phyloP scores from a whole-genome alignment of 2,329 filamentous ascomycete species.

The Ceratocystis diversiconidia region DNA sequence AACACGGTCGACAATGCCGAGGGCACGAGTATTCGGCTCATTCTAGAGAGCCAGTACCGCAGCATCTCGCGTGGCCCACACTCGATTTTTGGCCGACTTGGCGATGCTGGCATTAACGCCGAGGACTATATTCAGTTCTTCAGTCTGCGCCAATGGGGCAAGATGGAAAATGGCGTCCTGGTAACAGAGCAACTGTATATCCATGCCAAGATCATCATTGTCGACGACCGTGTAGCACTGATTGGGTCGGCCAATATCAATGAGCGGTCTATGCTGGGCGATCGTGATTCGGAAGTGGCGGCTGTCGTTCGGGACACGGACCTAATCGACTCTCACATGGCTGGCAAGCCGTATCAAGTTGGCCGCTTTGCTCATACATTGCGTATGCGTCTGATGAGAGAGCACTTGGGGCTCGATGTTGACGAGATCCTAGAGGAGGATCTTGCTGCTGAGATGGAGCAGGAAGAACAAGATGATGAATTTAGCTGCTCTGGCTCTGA shows the following conservation, averaged over 20 bases:
- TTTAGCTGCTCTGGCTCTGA: background rate
- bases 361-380: constrained; percentile 86
- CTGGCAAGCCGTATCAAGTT: constrained; percentile 73
- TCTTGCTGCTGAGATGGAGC: constrained; percentile 50
- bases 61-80: constrained; percentile 88
- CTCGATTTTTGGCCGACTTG: constrained; percentile 80
- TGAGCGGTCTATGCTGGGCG: constrained; percentile 86
- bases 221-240: constrained; percentile 82
- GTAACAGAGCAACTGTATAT: constrained; percentile 97
- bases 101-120: constrained; percentile 68
- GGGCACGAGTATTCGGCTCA: constrained; percentile 83
- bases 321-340: constrained; percentile 87
- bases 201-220: constrained; percentile 91
- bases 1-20: constrained; percentile 91
- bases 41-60: constrained; percentile 92
- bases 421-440: constrained; percentile 79
- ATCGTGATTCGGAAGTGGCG: constrained; percentile 81
- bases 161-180: constrained; percentile 69
- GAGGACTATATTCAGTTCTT: constrained; percentile 95
- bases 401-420: constrained; percentile 90
- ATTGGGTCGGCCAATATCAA: constrained; percentile 99
- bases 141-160: constrained; percentile 81
- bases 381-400: constrained; percentile 85
- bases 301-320: constrained; percentile 84
- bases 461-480: constrained; percentile 31